Conservation (phyloP, 768 basidiomycete genomes). For the Hydnomerulius pinastri region DNA sequence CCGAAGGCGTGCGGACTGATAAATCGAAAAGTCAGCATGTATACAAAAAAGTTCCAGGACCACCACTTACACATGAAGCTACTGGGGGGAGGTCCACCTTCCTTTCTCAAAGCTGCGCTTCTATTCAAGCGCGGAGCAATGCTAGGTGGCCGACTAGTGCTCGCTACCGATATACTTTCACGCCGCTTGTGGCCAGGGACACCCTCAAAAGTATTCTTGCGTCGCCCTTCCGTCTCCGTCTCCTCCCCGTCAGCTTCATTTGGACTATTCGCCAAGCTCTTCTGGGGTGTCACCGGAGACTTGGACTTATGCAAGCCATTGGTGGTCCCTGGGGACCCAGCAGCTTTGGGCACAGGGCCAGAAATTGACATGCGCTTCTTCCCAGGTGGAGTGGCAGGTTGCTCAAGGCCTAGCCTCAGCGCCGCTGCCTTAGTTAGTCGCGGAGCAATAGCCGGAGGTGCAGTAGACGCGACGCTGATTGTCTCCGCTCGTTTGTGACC, state of each 20-base stretch:
- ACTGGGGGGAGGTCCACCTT: constrained; percentile 54
- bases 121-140: constrained; percentile 47
- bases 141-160: constrained; percentile 40
- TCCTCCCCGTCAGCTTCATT: constrained; percentile 32
- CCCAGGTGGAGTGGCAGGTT: constrained; percentile 39
- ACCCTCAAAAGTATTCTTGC: constrained; percentile 65
- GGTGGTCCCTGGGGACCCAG: background rate
- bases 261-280: constrained; percentile 16
- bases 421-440: constrained; percentile 77
- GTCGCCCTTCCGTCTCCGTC: constrained; percentile 25
- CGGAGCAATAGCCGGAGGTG: constrained; percentile 69
- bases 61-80: constrained; percentile 69
- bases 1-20: constrained; percentile 49
- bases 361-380: constrained; percentile 40
- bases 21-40: constrained; percentile 3
- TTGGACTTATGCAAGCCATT: constrained; percentile 5
- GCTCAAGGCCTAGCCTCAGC: constrained; percentile 58
- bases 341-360: constrained; percentile 12
- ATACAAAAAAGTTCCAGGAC: background rate
- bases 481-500: constrained; percentile 75
- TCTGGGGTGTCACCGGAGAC: constrained; percentile 12
- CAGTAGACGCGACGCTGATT: constrained; percentile 74
- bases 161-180: constrained; percentile 71
- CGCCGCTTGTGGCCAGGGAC: constrained; percentile 85
- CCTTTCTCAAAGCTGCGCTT: constrained; percentile 47